phyloP scores from a whole-genome alignment of 495 filamentous ascomycete species.

The Penicillium malachiteum region DNA sequence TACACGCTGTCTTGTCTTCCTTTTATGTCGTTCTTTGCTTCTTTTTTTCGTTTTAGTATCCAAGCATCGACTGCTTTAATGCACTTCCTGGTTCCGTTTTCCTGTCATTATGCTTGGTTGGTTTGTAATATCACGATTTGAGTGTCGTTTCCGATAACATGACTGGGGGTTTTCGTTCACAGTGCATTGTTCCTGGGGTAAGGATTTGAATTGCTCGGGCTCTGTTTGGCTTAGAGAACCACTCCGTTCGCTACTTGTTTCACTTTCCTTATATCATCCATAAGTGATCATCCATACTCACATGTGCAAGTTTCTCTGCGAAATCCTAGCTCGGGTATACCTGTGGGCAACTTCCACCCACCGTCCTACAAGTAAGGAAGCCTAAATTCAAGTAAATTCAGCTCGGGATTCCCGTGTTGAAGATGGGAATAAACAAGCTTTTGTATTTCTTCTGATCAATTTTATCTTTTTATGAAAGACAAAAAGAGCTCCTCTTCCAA shows the following conservation, averaged over 20 bases:
- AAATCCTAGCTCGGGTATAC: background rate
- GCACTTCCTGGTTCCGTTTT: background rate
- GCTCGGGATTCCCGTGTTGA: slow-evolving; percentile 2
- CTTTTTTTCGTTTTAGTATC: slow-evolving; percentile 6
- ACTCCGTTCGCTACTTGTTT: background rate
- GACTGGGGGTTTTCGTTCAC: background rate
- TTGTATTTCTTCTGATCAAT: slow-evolving; percentile 10
- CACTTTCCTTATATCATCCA: background rate
- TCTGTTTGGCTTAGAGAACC: too few relatives aligned
- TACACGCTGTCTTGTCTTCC: background rate
- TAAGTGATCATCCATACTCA: background rate
- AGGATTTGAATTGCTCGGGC: too few relatives aligned
- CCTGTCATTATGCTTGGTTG: background rate
- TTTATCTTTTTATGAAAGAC: slow-evolving; percentile 1
- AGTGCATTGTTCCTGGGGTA: too few relatives aligned
- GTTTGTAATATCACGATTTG: background rate
- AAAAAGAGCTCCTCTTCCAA: background rate
- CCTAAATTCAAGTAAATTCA: background rate
- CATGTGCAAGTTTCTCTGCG: background rate
- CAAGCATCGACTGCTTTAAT: background rate
- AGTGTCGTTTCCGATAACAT: background rate
- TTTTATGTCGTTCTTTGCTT: background rate
- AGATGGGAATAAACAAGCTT: background rate
- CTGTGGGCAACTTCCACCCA: background rate
- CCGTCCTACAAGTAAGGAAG: background rate